Percentiles rank a stretch among this genome's conserved stretches.
These are phyloP conservation scores for Dipodascus geniculatus DNA, from an alignment of 805 yeast species.

Conservation along the genomic window DNA sequence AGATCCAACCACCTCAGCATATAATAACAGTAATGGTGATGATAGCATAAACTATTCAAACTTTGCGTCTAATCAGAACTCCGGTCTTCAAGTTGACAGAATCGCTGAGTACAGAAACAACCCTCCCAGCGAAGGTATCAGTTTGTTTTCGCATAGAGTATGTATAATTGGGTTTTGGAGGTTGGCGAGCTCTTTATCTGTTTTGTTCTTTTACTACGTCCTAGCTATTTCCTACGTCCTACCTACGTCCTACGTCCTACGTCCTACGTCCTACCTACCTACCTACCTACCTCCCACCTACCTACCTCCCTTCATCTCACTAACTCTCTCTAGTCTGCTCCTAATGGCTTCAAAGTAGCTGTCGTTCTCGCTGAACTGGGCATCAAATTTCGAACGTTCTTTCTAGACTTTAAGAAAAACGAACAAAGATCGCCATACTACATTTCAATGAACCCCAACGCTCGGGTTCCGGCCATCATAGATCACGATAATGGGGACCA, in stretches of 20 bases:
- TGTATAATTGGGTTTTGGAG: neutral
- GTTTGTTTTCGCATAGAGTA: constrained; percentile 57
- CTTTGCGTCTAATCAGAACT: neutral
- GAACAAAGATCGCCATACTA: constrained; percentile 93
- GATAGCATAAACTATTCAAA: constrained; percentile 2
- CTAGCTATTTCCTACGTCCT: too few relatives aligned
- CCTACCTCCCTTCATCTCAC: neutral
- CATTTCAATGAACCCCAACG: constrained; percentile 89
- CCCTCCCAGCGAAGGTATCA: constrained; percentile 72
- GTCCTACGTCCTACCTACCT: too few relatives aligned
- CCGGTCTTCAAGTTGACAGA: constrained; percentile 25
- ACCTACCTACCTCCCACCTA: too few relatives aligned
- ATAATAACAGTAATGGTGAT: neutral
- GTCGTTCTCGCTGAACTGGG: constrained; percentile 77
- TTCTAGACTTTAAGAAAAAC: constrained; percentile 73
- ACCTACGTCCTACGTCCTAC: too few relatives aligned
- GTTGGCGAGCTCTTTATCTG: too few relatives aligned
- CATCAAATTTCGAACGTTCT: constrained; percentile 66
- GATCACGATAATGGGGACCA: constrained; percentile 76
- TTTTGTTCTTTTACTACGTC: too few relatives aligned
- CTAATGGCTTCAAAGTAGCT: constrained; percentile 94
- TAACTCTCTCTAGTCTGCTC: constrained; percentile 53
- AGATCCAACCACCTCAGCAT: constrained; percentile 4
- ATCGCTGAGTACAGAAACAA: constrained; percentile 61
- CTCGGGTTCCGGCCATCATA: constrained; percentile 86